Conservation (phyloP, 2,329 filamentous ascomycete species). For the Blumeria hordei region DNA sequence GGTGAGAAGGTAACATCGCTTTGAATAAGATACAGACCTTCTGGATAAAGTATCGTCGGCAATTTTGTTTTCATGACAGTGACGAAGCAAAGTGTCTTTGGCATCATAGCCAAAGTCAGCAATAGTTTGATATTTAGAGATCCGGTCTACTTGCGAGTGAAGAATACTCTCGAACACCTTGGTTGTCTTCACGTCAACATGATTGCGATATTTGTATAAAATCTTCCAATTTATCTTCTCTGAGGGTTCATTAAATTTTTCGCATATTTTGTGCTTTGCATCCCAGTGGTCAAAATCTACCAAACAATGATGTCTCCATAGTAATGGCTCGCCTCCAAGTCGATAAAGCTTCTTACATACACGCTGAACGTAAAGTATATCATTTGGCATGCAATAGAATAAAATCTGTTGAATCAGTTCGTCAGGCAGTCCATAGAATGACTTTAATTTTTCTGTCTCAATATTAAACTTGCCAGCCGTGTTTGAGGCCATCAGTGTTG, state of each 20-base stretch:
- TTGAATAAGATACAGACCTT: constrained; percentile 20
- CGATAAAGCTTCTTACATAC: constrained; percentile 39
- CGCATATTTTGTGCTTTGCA: constrained; percentile 30
- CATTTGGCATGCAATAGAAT: constrained; percentile 30
- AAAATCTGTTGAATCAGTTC: constrained; percentile 70
- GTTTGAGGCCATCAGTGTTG: too few relatives aligned
- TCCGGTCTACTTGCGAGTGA: constrained; percentile 40
- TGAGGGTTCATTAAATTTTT: constrained; percentile 28
- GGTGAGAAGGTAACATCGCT: constrained; percentile 1
- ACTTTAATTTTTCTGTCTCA: not conserved
- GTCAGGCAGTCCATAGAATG: constrained; percentile 27
- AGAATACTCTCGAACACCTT: constrained; percentile 43
- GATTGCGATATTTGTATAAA: constrained; percentile 33
- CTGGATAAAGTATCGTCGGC: constrained; percentile 55
- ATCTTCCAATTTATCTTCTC: constrained; percentile 48
- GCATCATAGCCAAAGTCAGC: constrained; percentile 59
- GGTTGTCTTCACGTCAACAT: constrained; percentile 26
- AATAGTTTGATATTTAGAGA: constrained; percentile 46
- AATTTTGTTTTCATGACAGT: constrained; percentile 30
- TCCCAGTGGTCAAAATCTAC: constrained; percentile 54
- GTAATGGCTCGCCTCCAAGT: constrained; percentile 43
- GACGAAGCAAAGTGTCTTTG: constrained; percentile 56
- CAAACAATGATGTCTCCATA: constrained; percentile 61
- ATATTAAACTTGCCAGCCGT: too few relatives aligned
- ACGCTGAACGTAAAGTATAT: constrained; percentile 25